Evolutionary conservation across 352 stramenopile species (phyloP).

Genomic region (Phytophthora pistaciae): DNA sequence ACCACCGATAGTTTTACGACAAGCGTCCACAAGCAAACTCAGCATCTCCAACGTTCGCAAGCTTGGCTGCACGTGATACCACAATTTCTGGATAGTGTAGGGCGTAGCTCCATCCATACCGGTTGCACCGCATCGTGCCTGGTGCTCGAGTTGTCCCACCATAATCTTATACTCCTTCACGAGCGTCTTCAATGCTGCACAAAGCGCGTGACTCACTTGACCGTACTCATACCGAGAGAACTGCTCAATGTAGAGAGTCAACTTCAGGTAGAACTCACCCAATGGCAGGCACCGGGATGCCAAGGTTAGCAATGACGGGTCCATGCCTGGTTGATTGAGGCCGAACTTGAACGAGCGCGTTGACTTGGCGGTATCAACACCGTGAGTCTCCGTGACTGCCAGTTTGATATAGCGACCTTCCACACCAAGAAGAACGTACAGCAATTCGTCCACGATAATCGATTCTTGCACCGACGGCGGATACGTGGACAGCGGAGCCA

Average conservation of each 20-base stretch:
- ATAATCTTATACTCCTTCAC: conserved; percentile 95
- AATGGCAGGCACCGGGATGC: conserved; percentile 72
- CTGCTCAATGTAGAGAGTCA: conserved; percentile 83
- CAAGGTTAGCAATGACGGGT: conserved; percentile 81
- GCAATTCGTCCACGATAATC: conserved; percentile 86
- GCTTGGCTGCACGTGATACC: conserved; percentile 93
- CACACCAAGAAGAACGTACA: conserved; percentile 84
- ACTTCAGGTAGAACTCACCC: conserved; percentile 83
- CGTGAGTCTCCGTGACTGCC: conserved; percentile 53
- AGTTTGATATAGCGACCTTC: conserved; percentile 88
- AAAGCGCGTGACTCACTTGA: conserved; percentile 94
- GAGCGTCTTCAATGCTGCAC: conserved; percentile 91
- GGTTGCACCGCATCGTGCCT: conserved; percentile 47
- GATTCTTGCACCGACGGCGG: conserved; percentile 80
- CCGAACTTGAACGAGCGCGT: conserved; percentile 70
- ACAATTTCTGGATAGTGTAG: conserved; percentile 93
- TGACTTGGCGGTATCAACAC: conserved; percentile 35
- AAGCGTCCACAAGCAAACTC: conserved; percentile 80
- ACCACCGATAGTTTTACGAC: conserved; percentile 81
- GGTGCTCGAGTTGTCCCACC: conserved; percentile 91
- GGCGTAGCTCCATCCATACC: conserved; percentile 17
- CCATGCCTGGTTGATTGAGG: conserved; percentile 77
- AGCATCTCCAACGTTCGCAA: conserved; percentile 95
- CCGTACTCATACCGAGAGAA: conserved; percentile 93
- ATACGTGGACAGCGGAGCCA: conserved; percentile 76